Percentiles rank a stretch among this genome's conserved stretches.
phyloP scores from a whole-genome alignment of 495 filamentous ascomycete genomes.

The Monascus purpureus region DNA sequence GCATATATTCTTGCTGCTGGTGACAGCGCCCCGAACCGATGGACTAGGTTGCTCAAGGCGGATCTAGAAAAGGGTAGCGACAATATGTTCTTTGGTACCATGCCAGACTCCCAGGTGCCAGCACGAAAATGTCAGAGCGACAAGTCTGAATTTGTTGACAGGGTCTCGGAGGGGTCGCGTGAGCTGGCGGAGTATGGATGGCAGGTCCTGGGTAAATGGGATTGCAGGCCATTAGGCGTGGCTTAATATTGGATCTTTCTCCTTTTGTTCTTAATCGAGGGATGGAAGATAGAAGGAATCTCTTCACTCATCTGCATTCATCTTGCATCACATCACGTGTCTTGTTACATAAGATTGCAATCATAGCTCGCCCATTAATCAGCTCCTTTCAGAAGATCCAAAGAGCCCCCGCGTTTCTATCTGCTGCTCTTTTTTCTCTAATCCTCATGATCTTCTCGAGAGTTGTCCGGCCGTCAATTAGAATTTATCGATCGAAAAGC shows the following conservation, averaged over 20 bases:
- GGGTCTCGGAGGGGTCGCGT: conserved; percentile 7
- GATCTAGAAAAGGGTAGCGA: conserved; percentile 6
- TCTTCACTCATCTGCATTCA: no score
- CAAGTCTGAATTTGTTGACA: neutral
- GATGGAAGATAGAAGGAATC: no score
- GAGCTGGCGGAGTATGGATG: conserved; percentile 20
- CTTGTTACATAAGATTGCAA: neutral
- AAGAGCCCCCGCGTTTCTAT: conserved; percentile 10
- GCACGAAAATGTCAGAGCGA: neutral
- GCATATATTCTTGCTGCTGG: conserved; percentile 23
- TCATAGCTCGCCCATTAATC: neutral
- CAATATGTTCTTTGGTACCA: neutral
- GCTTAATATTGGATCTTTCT: conserved; percentile 4
- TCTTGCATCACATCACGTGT: conserved; percentile 1
- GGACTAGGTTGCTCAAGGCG: conserved; percentile 14
- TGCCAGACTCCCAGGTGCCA: neutral
- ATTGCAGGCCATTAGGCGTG: conserved; percentile 22
- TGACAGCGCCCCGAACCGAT: conserved; percentile 17
- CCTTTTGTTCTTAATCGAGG: no score
- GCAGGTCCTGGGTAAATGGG: conserved; percentile 18
- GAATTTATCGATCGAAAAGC: conserved; percentile 2
- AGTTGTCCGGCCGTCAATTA: conserved; percentile 7
- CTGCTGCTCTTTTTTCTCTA: conserved; percentile 5
- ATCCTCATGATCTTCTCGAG: conserved; percentile 19
- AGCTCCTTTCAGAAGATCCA: neutral